Percentiles rank a stretch among this genome's conserved stretches.
These are phyloP conservation scores for Trichocladium uniseriatum DNA, from an alignment of 495 filamentous ascomycete genomes.

Conservation along the genomic window DNA sequence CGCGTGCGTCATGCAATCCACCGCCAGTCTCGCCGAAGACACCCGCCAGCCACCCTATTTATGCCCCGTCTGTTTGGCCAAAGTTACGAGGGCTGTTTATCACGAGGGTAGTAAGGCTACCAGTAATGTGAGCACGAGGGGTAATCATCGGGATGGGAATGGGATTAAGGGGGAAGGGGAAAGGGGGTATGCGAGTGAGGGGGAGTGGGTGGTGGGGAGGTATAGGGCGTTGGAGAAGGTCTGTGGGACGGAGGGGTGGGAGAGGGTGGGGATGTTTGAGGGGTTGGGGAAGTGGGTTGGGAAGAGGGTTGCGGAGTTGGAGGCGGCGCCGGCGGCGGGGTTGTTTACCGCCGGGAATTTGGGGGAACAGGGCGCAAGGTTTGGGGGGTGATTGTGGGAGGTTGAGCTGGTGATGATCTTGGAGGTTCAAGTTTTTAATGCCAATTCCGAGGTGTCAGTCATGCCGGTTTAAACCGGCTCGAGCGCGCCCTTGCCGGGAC, in stretches of 20 bases:
- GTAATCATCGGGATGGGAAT: conserved; percentile 2
- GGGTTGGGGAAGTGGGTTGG: conserved; percentile 34
- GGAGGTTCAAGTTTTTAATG: too few relatives aligned
- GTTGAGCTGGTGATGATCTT: too few relatives aligned
- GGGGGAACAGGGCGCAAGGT: too few relatives aligned
- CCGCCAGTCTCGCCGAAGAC: conserved; percentile 51
- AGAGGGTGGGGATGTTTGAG: conserved; percentile 32
- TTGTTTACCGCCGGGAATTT: too few relatives aligned
- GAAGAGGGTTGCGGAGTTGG: conserved; percentile 12
- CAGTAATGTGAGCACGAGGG: too few relatives aligned
- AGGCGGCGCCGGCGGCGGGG: not conserved
- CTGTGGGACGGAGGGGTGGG: conserved; percentile 36
- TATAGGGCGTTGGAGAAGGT: conserved; percentile 38
- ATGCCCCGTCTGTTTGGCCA: conserved; percentile 54
- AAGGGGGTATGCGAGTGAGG: conserved; percentile 13
- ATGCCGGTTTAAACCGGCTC: not conserved
- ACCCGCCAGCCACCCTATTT: conserved; percentile 56
- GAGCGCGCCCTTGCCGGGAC: conserved; percentile 4
- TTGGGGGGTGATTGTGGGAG: too few relatives aligned
- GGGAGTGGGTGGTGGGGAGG: conserved; percentile 25
- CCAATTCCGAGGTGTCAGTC: too few relatives aligned
- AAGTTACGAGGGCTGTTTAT: conserved; percentile 34
- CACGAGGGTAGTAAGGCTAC: too few relatives aligned
- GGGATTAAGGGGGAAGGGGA: not conserved
- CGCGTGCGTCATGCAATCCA: conserved; percentile 61